phyloP scores from a whole-genome alignment of 352 stramenopile genomes.

The Phytopythium mirpurense region DNA sequence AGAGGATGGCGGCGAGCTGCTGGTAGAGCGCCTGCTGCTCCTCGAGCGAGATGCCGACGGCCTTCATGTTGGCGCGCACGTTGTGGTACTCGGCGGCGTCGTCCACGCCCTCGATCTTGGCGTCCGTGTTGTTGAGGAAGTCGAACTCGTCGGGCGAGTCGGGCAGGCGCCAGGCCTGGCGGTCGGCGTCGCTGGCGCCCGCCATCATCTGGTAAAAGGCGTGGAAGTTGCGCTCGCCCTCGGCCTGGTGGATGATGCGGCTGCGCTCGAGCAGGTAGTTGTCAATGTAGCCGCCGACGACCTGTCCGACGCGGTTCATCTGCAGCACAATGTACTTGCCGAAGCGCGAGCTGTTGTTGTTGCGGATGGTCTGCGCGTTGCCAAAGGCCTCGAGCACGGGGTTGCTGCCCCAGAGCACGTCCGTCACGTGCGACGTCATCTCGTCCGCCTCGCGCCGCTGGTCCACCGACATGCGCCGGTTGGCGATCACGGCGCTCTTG shows the following conservation, averaged over 20 bases:
- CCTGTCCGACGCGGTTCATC: slow-evolving; percentile 75
- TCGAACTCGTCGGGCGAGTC: slow-evolving; percentile 48
- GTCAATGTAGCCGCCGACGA: slow-evolving; percentile 80
- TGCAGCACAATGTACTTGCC: slow-evolving; percentile 87
- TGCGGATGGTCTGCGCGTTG: slow-evolving; percentile 84
- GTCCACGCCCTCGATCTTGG: slow-evolving; percentile 72
- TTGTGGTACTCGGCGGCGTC: slow-evolving; percentile 61
- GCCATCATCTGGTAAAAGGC: slow-evolving; percentile 91
- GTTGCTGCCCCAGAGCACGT: slow-evolving; percentile 77
- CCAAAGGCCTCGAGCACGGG: slow-evolving; percentile 82
- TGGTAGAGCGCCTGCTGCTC: slow-evolving; percentile 73
- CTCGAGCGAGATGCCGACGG: slow-evolving; percentile 64
- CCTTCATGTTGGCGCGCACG: slow-evolving; percentile 58
- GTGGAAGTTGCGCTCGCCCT: slow-evolving; percentile 92
- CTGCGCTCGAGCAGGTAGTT: slow-evolving; percentile 93
- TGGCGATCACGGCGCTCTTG: slow-evolving; percentile 67
- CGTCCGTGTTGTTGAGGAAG: slow-evolving; percentile 60
- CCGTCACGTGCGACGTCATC: slow-evolving; percentile 63
- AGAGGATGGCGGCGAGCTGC: slow-evolving; percentile 76
- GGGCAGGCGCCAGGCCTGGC: slow-evolving; percentile 48
- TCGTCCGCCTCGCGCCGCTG: slow-evolving; percentile 71
- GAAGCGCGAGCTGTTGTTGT: slow-evolving; percentile 86
- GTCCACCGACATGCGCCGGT: slow-evolving; percentile 71
- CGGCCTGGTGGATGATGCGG: slow-evolving; percentile 81
- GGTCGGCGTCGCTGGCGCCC: slow-evolving; percentile 47